Percentiles rank a stretch among this genome's conserved stretches.
These are phyloP conservation scores for Ceratocystis ficicola DNA, from an alignment of 2,329 filamentous ascomycete genomes.

Conservation along the genomic window DNA sequence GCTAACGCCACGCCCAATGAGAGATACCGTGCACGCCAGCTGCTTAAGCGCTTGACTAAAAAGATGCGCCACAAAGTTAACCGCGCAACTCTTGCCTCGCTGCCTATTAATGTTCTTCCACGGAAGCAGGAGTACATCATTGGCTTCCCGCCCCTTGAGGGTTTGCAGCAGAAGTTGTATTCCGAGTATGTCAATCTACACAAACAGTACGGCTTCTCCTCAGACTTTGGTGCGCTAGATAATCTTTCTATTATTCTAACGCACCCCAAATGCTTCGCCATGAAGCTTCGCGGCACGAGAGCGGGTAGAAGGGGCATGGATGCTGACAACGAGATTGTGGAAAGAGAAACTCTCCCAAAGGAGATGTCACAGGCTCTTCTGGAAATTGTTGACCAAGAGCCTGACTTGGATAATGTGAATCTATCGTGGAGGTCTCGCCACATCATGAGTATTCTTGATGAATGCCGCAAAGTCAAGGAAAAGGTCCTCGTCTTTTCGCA, in stretches of 20 bases:
- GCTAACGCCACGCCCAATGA: conserved; percentile 46
- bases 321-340: neutral
- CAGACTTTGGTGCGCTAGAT: conserved; percentile 30
- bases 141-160: conserved; percentile 51
- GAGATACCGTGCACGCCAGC: conserved; percentile 49
- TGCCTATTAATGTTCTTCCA: conserved; percentile 52
- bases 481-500: conserved; percentile 75
- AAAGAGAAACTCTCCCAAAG: conserved; percentile 17
- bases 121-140: conserved; percentile 73
- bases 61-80: conserved; percentile 68
- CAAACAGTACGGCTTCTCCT: neutral
- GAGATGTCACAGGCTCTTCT: conserved; percentile 5
- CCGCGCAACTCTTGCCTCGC: conserved; percentile 54
- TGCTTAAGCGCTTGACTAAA: conserved; percentile 56
- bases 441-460: conserved; percentile 49
- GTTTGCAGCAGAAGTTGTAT: conserved; percentile 54
- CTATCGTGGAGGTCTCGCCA: conserved; percentile 37
- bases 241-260: conserved; percentile 40
- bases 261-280: conserved; percentile 40
- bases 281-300: conserved; percentile 26
- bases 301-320: conserved; percentile 13
- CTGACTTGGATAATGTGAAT: conserved; percentile 17
- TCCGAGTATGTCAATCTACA: conserved; percentile 31
- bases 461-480: conserved; percentile 50
- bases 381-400: conserved; percentile 14